Conservation (phyloP, 208 protist genomes). For the Porcisia deanei region DNA sequence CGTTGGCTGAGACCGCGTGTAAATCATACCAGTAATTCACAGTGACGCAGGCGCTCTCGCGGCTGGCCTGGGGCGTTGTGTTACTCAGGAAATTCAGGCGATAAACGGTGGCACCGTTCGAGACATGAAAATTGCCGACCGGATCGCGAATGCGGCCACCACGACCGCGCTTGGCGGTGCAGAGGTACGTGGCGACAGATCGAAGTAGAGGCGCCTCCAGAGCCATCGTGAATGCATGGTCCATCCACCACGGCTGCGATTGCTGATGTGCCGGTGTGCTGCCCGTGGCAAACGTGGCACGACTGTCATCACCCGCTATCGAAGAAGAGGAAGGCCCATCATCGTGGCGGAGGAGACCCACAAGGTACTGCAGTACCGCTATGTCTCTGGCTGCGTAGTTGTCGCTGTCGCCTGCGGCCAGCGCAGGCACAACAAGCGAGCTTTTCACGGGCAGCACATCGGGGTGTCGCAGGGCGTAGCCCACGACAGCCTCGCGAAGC, state of each 20-base stretch:
- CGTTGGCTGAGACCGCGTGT: slow-evolving; percentile 43
- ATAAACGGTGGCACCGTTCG: slow-evolving; percentile 81
- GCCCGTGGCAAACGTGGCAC: not conserved
- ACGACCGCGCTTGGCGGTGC: slow-evolving; percentile 46
- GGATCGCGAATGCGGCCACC: slow-evolving; percentile 65
- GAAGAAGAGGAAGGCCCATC: not conserved
- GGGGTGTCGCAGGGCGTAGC: slow-evolving; percentile 35
- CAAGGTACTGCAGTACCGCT: slow-evolving; percentile 28
- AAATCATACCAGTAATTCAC: slow-evolving; percentile 90
- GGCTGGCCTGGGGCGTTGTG: slow-evolving; percentile 56
- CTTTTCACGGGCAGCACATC: slow-evolving; percentile 8
- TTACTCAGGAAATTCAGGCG: slow-evolving; percentile 81
- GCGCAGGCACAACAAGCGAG: not conserved
- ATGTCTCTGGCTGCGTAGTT: slow-evolving; percentile 1
- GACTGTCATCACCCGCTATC: not conserved
- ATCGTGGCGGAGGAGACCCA: slow-evolving; percentile 20
- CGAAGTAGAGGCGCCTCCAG: slow-evolving; percentile 65
- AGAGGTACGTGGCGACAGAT: slow-evolving; percentile 74
- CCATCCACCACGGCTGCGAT: slow-evolving; percentile 50
- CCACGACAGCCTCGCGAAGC: slow-evolving; percentile 41
- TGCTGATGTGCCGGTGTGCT: not conserved
- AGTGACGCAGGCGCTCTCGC: slow-evolving; percentile 82
- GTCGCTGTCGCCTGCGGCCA: not conserved
- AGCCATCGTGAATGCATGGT: slow-evolving; percentile 50
- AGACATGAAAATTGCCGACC: slow-evolving; percentile 89